phyloP scores from a whole-genome alignment of 208 protist species.

The Acanthamoeba culbertsoni region DNA sequence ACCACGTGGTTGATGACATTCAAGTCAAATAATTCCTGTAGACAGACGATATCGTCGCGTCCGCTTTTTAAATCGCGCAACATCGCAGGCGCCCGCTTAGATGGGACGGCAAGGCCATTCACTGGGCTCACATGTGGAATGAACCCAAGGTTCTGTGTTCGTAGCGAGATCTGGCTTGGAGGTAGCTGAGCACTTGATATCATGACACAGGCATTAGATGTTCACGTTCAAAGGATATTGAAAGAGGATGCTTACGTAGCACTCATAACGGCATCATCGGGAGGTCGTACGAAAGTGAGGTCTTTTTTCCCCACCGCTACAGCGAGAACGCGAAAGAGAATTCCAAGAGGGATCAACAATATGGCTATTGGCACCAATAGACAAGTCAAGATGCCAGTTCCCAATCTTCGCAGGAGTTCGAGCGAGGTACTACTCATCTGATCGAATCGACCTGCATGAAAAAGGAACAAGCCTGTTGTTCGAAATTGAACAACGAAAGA shows the following conservation, averaged over 20 bases:
- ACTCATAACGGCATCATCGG: background rate
- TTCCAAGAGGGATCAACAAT: background rate
- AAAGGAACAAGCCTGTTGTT: no score
- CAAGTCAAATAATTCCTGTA: background rate
- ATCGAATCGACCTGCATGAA: background rate
- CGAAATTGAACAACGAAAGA: no score
- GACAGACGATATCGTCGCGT: background rate
- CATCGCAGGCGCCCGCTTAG: background rate
- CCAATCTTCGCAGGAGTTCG: background rate
- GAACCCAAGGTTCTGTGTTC: slow-evolving; percentile 28
- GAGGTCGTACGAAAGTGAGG: background rate
- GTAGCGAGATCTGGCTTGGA: background rate
- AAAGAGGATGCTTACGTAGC: background rate
- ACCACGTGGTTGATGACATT: background rate
- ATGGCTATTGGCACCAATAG: background rate
- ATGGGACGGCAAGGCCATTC: background rate
- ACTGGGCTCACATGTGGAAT: slow-evolving; percentile 9
- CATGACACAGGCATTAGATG: background rate
- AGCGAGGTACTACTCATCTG: background rate
- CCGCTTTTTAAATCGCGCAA: background rate
- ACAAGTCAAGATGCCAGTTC: background rate
- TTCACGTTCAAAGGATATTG: background rate
- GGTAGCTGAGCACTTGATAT: background rate
- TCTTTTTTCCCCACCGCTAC: background rate
- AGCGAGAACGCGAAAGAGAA: background rate